Evolutionary conservation across 2,329 filamentous ascomycete species (phyloP).

Genomic region (Aureobasidium sp.): DNA sequence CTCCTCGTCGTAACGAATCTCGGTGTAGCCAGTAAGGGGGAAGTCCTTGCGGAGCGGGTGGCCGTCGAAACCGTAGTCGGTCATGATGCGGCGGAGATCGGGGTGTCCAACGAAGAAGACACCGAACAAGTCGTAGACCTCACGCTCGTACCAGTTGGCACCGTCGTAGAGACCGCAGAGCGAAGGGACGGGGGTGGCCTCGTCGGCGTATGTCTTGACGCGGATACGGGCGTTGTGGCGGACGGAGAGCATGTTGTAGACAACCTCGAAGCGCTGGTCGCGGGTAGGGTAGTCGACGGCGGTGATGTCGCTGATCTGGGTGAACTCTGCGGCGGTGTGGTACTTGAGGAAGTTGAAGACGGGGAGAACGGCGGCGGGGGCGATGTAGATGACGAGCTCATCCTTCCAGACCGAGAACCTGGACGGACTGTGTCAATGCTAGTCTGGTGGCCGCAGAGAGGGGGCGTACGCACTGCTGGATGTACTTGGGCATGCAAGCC

Average conservation of each 20-base stretch:
- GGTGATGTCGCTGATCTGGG: constrained; percentile 84
- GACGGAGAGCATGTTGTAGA: constrained; percentile 94
- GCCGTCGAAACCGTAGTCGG: constrained; percentile 97
- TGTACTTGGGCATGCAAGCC: constrained; percentile 92
- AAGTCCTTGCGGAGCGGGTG: constrained; percentile 98
- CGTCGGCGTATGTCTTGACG: constrained; percentile 97
- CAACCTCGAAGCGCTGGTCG: constrained; percentile 92
- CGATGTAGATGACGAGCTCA: constrained; percentile 69
- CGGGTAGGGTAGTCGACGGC: constrained; percentile 93
- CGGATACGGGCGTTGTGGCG: constrained; percentile 94
- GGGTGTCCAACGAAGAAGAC: constrained; percentile 95
- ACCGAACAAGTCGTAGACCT: constrained; percentile 95
- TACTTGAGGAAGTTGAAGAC: constrained; percentile 94
- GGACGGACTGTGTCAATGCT: constrained; percentile 2
- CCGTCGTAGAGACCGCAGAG: constrained; percentile 81
- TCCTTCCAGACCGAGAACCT: constrained; percentile 98
- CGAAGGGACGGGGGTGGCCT: constrained; percentile 86
- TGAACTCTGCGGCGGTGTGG: constrained; percentile 96
- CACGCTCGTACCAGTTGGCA: constrained; percentile 97
- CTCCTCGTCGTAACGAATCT: constrained; percentile 96
- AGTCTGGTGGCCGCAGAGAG: not conserved
- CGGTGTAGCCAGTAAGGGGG: constrained; percentile 93
- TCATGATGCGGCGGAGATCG: constrained; percentile 96
- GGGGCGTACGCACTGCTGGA: constrained; percentile 59
- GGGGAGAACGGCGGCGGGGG: constrained; percentile 78